These are phyloP conservation scores for Artemisia argyi DNA, from an alignment of 129 eudicot genomes.

Conservation along the genomic window DNA sequence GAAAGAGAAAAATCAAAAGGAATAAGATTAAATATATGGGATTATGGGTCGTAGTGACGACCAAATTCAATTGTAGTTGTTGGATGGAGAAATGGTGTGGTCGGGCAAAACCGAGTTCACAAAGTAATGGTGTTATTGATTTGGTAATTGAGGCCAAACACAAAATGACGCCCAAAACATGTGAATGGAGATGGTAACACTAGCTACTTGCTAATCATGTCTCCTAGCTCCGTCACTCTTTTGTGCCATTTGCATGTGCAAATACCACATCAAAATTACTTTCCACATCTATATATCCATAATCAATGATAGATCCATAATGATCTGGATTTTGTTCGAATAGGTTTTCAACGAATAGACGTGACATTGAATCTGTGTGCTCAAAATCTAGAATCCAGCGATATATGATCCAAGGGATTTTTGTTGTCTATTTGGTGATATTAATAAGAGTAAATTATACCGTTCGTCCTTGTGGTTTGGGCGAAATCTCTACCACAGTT, in stretches of 20 bases:
- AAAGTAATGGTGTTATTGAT: conserved; percentile 30
- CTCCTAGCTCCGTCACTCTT: conserved; percentile 28
- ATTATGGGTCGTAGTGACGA: neutral
- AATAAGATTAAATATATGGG: too few species aligned
- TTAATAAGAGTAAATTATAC: too few species aligned
- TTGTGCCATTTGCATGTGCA: conserved; percentile 44
- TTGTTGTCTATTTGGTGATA: too few species aligned
- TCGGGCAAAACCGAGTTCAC: conserved; percentile 3
- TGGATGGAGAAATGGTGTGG: conserved; percentile 13
- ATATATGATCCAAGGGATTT: too few species aligned
- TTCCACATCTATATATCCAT: conserved; percentile 12
- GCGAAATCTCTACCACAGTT: too few species aligned
- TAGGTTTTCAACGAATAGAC: neutral
- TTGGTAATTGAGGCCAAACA: conserved; percentile 42
- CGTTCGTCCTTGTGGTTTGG: too few species aligned
- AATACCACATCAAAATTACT: conserved; percentile 19
- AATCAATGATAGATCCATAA: neutral
- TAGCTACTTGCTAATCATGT: conserved; percentile 37
- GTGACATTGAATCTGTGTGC: neutral
- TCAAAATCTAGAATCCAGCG: neutral
- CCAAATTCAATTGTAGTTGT: conserved; percentile 18
- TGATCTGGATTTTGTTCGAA: neutral
- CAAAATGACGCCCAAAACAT: conserved; percentile 42
- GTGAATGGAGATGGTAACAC: conserved; percentile 35
- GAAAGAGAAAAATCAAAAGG: too few species aligned